Base-by-base conservation (phyloP, 495 filamentous ascomycete species). In the Sporormia fimetaria region DNA sequence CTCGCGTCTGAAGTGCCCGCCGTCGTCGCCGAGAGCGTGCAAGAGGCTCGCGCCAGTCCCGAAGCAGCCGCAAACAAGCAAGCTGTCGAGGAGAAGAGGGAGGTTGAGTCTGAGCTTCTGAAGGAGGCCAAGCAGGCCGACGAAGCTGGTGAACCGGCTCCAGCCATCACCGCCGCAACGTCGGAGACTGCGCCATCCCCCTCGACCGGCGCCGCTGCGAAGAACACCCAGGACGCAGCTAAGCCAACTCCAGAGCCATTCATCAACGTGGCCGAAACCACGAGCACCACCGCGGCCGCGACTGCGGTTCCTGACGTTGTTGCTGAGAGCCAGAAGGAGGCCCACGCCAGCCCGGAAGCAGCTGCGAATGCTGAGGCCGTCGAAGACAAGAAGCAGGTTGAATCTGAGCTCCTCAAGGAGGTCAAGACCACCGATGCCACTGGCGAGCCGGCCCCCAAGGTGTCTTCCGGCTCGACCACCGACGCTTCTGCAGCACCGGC, bases 1-100 rank as follows among this genome's bases (percentile, higher is more conserved):
- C n/a, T n/a, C n/a, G 25, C 12, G 7, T 27, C 25, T 7, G 25
- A 74, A 28, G 81, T 84, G 4, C 85, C 86, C 4, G 65, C 69
- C 5, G 66, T 77, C 38, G 84, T 88, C 24, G 81, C 81, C 65
- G 70, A 83, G 33, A 87, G 81, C 2, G 66, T 85, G 21, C 56
- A 67, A 27, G 69, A 77, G 49, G 73, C 83, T 11, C 69, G 77
- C 32, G 50, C 64, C 40, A 65, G 65, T 31, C 78, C 83, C 21
- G 83, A 92, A 60, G 83, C 83, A 12, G 74, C 80, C 16, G 75
- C 71, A 18, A 75, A 76, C 58, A 62, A 38, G n/a, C 38, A 44
- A 44, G 44, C 33, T n/a, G 48, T 42, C 7, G 23, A 3, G 8
- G 48, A 51, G 33, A 51, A 54, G 37, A 18, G 21, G 25, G 36